Evolutionary conservation across 495 filamentous ascomycete species (phyloP), one percentile per base, ranked within the genome.

Genomic region (Patellaria atrata): DNA sequence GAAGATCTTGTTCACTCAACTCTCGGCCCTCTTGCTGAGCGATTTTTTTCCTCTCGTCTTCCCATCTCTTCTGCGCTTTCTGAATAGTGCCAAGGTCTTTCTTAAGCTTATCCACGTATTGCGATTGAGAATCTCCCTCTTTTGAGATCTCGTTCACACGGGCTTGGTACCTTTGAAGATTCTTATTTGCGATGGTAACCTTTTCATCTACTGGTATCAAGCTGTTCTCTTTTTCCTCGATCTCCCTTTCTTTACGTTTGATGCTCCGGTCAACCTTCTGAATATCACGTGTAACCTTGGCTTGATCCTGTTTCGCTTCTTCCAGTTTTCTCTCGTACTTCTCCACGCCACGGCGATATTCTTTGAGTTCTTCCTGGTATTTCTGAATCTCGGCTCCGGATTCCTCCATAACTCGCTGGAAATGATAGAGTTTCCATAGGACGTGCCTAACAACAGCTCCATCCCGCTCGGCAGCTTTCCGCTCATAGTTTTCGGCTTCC

Each of bases 401-500:
- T 28, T 82, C 77, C 45, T 94, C 84, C 57, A 99, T 94, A 19
- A 83, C 65, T 18, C 75, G 75, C 55, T 99, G 89, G 55, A 93
- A 92, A 55, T 94, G 84, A 58, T 81, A 96, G 1, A 99, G 62
- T 57, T 96, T 96, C 87, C 89, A 96, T 9, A 96, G 61, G 23
- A 93, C 84, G 37, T 96, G 91, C 0, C 81, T 89, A 30, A 96
- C 83, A 37, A 93, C 79, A 8, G 89, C 91, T 35, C 84, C 72
- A 54, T 96, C 87, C 23, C 82, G 70, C 58, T 96, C 84, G 29
- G 87, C 76, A 1, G 76, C 77, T 56, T 93, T 93, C 29, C 70
- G 71, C 25, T 86, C 75, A 50, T 83, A 96, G 40, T 77, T 84
- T 31, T 96, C 89, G 6, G 87, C 87, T 49, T 94, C 91, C 33